Evolutionary conservation across 1,284 basidiomycete genomes (phyloP).

Genomic region (Rhodotorula sp.): DNA sequence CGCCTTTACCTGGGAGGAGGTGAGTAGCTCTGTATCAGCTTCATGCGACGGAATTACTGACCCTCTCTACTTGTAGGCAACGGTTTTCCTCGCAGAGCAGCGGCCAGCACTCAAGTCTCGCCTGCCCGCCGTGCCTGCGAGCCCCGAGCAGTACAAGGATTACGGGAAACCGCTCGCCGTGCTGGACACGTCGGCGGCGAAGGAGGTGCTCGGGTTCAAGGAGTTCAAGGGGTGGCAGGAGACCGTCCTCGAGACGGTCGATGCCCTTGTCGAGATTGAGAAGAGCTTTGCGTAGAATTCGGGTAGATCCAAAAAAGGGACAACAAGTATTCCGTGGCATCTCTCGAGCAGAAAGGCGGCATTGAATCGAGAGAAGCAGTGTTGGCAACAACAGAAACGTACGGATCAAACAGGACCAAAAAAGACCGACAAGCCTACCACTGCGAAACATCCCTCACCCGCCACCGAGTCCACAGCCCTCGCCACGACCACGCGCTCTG

Average conservation of each 20-base stretch:
- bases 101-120: conserved; percentile 28
- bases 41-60: not conserved
- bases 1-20: conserved; percentile 41
- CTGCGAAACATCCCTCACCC: conserved; percentile 11
- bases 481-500: conserved; percentile 16
- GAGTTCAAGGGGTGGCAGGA: conserved; percentile 29
- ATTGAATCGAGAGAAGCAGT: no score
- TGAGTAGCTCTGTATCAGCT: not conserved
- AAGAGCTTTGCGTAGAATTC: conserved; percentile 14
- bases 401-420: not conserved
- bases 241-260: conserved; percentile 30
- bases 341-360: no score
- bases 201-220: conserved; percentile 22
- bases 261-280: conserved; percentile 34
- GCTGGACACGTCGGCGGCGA: conserved; percentile 32
- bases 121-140: conserved; percentile 30
- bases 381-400: not conserved
- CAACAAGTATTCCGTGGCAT: no score
- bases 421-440: conserved; percentile 2
- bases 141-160: conserved; percentile 15
- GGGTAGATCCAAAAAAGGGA: no score
- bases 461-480: conserved; percentile 3
- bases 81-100: conserved; percentile 8
- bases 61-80: conserved; percentile 17
- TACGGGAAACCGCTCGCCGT: conserved; percentile 19